Percentiles rank a stretch among this genome's conserved stretches.
phyloP scores from a whole-genome alignment of 2,329 filamentous ascomycete species.

The Coniochaeta sp. region DNA sequence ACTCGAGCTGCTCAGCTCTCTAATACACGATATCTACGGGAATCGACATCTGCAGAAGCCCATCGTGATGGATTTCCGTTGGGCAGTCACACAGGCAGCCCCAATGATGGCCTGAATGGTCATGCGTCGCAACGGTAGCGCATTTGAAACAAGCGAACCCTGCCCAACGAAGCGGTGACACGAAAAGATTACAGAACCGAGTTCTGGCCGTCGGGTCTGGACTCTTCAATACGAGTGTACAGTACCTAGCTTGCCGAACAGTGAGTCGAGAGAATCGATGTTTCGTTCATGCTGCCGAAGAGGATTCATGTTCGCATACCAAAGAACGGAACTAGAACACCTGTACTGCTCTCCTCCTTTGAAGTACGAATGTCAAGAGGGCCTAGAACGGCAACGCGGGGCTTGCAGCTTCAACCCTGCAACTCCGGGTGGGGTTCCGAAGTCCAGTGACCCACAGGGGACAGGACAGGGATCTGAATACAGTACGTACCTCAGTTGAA shows the following conservation, averaged over 20 bases:
- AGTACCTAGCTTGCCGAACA: background rate
- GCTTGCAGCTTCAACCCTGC: background rate
- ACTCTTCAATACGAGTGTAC: background rate
- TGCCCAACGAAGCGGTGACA: conserved; percentile 5
- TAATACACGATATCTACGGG: too few relatives aligned
- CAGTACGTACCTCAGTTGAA: background rate
- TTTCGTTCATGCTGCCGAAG: background rate
- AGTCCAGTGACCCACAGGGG: background rate
- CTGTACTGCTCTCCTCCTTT: too few relatives aligned
- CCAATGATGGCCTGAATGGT: background rate
- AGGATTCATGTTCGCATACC: background rate
- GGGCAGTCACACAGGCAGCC: background rate
- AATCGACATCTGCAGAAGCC: background rate
- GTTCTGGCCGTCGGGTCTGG: background rate
- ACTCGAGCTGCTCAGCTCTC: too few relatives aligned
- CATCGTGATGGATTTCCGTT: background rate
- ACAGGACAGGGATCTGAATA: background rate
- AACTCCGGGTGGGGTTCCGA: background rate
- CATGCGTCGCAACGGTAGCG: background rate
- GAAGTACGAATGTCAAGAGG: background rate
- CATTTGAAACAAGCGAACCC: background rate
- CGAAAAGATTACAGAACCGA: background rate
- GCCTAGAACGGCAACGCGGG: background rate
- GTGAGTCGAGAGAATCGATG: background rate
- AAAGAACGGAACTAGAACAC: background rate